Evolutionary conservation across 2,329 filamentous ascomycete genomes (phyloP).

Genomic region (Colletotrichum euphorbiae): DNA sequence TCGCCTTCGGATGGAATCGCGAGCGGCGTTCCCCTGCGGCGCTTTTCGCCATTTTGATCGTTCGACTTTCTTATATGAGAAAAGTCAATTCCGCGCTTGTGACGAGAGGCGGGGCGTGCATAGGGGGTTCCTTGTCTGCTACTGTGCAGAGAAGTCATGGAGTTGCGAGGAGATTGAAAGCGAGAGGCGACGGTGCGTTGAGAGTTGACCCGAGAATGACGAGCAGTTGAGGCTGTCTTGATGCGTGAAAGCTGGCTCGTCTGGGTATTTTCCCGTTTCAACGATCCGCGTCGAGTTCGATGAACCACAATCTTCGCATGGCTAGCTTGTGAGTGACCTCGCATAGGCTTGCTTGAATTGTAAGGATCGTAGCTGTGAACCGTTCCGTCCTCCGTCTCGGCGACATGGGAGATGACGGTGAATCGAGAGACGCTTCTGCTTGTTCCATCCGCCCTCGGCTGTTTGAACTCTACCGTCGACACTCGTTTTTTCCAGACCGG

Average conservation of each 20-base stretch:
- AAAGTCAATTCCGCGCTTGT: slow-evolving; percentile 68
- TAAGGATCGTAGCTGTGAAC: slow-evolving; percentile 85
- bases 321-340: slow-evolving; percentile 61
- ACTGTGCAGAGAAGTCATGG: slow-evolving; percentile 63
- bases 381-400: slow-evolving; percentile 63
- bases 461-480: slow-evolving; percentile 70
- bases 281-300: slow-evolving; percentile 50
- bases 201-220: slow-evolving; percentile 46
- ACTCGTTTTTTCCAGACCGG: slow-evolving; percentile 68
- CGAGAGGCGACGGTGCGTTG: slow-evolving; percentile 47
- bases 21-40: slow-evolving; percentile 7
- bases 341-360: slow-evolving; percentile 70
- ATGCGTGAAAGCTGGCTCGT: slow-evolving; percentile 48
- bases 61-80: slow-evolving; percentile 56
- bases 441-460: slow-evolving; percentile 58
- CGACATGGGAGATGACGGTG: slow-evolving; percentile 72
- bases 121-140: slow-evolving; percentile 56
- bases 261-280: slow-evolving; percentile 49
- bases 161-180: slow-evolving; percentile 52
- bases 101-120: slow-evolving; percentile 56
- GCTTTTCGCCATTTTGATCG: slow-evolving; percentile 36
- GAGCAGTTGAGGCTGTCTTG: slow-evolving; percentile 49
- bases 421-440: slow-evolving; percentile 69
- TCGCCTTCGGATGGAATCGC: neutral
- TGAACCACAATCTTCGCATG: slow-evolving; percentile 78